Conservation (phyloP, 768 basidiomycete genomes). For the Kwoniella sp. region DNA sequence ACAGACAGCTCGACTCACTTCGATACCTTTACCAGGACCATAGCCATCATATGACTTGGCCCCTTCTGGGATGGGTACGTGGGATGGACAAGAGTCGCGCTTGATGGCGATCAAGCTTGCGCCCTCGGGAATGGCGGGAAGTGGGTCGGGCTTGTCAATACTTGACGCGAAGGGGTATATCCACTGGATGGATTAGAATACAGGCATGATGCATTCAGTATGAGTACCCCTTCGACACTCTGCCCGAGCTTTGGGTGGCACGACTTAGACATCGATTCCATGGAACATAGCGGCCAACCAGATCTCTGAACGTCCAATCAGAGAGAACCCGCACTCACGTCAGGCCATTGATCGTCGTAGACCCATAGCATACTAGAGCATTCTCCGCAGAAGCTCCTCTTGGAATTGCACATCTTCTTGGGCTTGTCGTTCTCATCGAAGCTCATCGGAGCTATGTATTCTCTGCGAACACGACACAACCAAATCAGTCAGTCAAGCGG, state of each 20-base stretch:
- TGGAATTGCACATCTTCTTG: slow-evolving; percentile 37
- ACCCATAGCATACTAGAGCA: slow-evolving; percentile 55
- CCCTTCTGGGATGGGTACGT: slow-evolving; percentile 48
- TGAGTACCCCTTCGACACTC: too few species aligned
- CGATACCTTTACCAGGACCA: slow-evolving; percentile 52
- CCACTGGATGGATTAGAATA: slow-evolving; percentile 36
- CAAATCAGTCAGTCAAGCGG: background rate
- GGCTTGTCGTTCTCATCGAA: slow-evolving; percentile 48
- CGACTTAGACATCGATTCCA: too few species aligned
- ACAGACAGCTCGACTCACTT: slow-evolving; percentile 44
- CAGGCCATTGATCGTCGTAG: slow-evolving; percentile 50
- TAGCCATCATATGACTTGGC: slow-evolving; percentile 43
- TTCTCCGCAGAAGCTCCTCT: slow-evolving; percentile 49
- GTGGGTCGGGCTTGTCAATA: slow-evolving; percentile 51
- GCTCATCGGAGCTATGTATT: slow-evolving; percentile 42
- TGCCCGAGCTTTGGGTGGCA: too few species aligned
- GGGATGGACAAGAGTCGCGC: slow-evolving; percentile 41
- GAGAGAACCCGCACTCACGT: slow-evolving; percentile 46
- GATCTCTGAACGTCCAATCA: too few species aligned
- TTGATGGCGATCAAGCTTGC: slow-evolving; percentile 41
- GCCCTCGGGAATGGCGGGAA: slow-evolving; percentile 44
- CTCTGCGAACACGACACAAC: slow-evolving; percentile 19
- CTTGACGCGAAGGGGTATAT: slow-evolving; percentile 55
- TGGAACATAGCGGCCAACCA: too few species aligned
- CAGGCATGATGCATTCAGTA: background rate